Conservation (phyloP, 495 filamentous ascomycete species). For the Podospora pseudocomata region DNA sequence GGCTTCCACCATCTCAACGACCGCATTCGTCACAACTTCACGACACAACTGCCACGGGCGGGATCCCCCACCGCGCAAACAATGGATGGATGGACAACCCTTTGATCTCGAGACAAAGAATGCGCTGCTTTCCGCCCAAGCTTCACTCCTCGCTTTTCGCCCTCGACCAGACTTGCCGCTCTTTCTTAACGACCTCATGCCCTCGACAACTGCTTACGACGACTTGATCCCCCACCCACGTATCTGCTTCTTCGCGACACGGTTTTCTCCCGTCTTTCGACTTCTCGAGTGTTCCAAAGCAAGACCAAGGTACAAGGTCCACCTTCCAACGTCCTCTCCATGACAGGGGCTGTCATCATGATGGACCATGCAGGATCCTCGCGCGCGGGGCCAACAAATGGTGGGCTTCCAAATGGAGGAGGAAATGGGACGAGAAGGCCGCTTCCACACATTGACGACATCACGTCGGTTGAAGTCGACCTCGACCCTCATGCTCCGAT, state of each 20-base stretch:
- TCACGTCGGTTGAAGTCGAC: slow-evolving; percentile 49
- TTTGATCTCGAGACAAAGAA: slow-evolving; percentile 9
- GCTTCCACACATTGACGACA: slow-evolving; percentile 72
- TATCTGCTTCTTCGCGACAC: background rate
- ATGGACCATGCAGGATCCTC: slow-evolving; percentile 19
- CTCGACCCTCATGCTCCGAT: slow-evolving; percentile 45
- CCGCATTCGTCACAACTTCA: slow-evolving; percentile 18
- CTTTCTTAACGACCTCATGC: background rate
- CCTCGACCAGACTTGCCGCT: background rate
- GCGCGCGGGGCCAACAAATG: slow-evolving; percentile 2
- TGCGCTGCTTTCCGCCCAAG: slow-evolving; percentile 9
- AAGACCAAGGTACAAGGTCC: background rate
- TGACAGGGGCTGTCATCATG: slow-evolving; percentile 27
- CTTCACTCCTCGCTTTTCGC: background rate
- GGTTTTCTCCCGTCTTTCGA: background rate
- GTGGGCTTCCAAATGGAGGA: slow-evolving; percentile 6
- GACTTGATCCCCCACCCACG: background rate
- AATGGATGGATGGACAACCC: slow-evolving; percentile 4
- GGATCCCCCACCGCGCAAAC: background rate
- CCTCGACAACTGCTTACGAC: background rate
- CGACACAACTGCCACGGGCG: background rate
- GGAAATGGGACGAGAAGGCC: slow-evolving; percentile 31
- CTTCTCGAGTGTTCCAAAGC: background rate
- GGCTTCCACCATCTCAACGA: background rate
- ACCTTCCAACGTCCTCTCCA: slow-evolving; percentile 1